These are phyloP conservation scores for Lindgomyces ingoldianus DNA, from an alignment of 495 filamentous ascomycete species.

Conservation along the genomic window DNA sequence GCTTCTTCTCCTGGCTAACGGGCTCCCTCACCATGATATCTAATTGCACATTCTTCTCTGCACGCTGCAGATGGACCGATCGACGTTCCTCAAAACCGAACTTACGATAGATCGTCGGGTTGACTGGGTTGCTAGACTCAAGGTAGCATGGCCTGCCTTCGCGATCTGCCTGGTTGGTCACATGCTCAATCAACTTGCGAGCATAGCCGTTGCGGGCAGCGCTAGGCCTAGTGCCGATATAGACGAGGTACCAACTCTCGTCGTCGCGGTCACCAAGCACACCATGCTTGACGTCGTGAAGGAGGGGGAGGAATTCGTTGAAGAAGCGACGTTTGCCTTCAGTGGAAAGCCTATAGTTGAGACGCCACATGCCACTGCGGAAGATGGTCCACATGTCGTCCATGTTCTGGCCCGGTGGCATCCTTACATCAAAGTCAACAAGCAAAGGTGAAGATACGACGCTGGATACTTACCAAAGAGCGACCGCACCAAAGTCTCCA, in stretches of 20 bases:
- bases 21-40: conserved; percentile 79
- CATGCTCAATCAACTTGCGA: conserved; percentile 65
- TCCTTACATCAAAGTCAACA: conserved; percentile 52
- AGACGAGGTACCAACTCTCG: conserved; percentile 72
- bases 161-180: conserved; percentile 64
- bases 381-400: conserved; percentile 70
- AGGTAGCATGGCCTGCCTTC: conserved; percentile 68
- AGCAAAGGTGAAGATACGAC: not conserved
- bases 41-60: conserved; percentile 61
- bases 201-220: conserved; percentile 69
- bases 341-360: conserved; percentile 67
- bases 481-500: conserved; percentile 74
- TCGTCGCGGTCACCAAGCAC: conserved; percentile 64
- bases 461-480: conserved; percentile 66
- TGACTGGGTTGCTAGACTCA: conserved; percentile 68
- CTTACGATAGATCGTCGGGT: conserved; percentile 67
- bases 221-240: conserved; percentile 69
- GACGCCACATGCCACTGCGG: conserved; percentile 70
- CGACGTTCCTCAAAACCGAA: conserved; percentile 65
- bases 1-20: conserved; percentile 11
- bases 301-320: conserved; percentile 71
- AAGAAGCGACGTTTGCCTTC: conserved; percentile 75
- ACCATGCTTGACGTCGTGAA: conserved; percentile 69
- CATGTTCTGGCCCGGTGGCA: conserved; percentile 72
- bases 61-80: conserved; percentile 61